phyloP scores from a whole-genome alignment of 495 filamentous ascomycete genomes.

The Aspergillus coremiiformis region DNA sequence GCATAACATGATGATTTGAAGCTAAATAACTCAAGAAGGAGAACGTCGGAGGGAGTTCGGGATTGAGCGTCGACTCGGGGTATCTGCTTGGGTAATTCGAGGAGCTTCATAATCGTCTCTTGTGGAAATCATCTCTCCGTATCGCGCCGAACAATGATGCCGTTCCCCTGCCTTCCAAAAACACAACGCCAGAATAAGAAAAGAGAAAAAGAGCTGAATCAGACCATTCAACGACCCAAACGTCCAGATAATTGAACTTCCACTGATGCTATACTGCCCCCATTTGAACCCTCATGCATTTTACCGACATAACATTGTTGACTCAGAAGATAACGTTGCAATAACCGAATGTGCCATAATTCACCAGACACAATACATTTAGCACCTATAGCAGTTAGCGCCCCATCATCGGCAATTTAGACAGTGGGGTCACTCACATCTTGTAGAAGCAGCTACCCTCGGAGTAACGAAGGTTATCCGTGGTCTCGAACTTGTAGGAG shows the following conservation, averaged over 20 bases:
- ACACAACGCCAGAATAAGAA: conserved; percentile 22
- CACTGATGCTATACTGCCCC: conserved; percentile 31
- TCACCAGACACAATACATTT: conserved; percentile 23
- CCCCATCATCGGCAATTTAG: not conserved
- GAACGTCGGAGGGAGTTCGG: conserved; percentile 36
- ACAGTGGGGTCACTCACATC: conserved; percentile 54
- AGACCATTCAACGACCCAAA: conserved; percentile 17
- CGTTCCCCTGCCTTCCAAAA: conserved; percentile 36
- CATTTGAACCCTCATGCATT: conserved; percentile 7
- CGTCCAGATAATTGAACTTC: conserved; percentile 14
- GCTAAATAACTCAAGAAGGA: conserved; percentile 10
- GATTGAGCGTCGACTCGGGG: conserved; percentile 48
- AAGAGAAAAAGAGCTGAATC: conserved; percentile 9
- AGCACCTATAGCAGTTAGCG: conserved; percentile 41
- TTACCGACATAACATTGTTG: conserved; percentile 7
- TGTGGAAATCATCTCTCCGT: conserved; percentile 37
- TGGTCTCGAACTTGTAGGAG: conserved; percentile 69
- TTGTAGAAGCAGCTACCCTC: conserved; percentile 73
- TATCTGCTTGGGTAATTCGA: conserved; percentile 45
- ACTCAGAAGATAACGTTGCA: conserved; percentile 15
- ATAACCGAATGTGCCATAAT: conserved; percentile 11
- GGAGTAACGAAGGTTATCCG: conserved; percentile 59
- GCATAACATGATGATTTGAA: not conserved
- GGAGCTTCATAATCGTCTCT: conserved; percentile 39
- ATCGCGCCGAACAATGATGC: conserved; percentile 42